Base-by-base conservation (phyloP, 140 eudicot genomes). In the Erigeron philadelphicus region DNA sequence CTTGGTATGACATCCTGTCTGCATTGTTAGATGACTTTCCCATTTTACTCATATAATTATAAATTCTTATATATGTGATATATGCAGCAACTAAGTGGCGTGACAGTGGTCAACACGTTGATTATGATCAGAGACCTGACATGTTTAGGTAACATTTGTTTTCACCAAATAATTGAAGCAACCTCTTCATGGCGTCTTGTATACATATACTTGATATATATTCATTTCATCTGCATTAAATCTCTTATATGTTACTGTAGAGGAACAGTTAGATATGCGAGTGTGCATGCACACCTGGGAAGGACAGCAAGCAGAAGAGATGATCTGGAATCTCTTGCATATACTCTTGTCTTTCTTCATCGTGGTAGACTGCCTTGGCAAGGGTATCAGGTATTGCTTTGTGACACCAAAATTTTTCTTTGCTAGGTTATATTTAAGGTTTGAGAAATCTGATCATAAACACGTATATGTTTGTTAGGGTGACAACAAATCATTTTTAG, bases 331-430 rank as follows among this genome's bases (percentile, higher is more conserved):
- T 91, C 97, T 63, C 91, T 91, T 75, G 97, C 97, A 23, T 91
- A 91, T 56, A 91, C 97, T 10, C 95, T 91, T 21, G 79, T 91
- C 56, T 91, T 91, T 75, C 96, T 91, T 53, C 90, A 81, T 9
- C 87, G 84, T 72, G 97, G 97, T 55, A 85, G 96, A 64, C 80
- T 91, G n/a, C 97, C 97, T 16, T 91, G 97, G 97, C 97, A 91
- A 82, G 97, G 97, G 10, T 91, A 82, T 80, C 97, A 91, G 97
- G 97, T 91, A 72, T 63, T 74, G 1, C n/a, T 49, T 59, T 13
- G 54, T 67, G 25, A 11, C 15, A 25, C 53, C 11, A 15, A 7
- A 3, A 31, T 7, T 7, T 48, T n/a, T 19, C 15, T 7, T 5
- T 69, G 43, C 10, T 7, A 50, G 48, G n/a, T 68, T 40, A 15